Base-by-base conservation (phyloP, 192 early-diverging fungal species). In the Coemansia erecta region DNA sequence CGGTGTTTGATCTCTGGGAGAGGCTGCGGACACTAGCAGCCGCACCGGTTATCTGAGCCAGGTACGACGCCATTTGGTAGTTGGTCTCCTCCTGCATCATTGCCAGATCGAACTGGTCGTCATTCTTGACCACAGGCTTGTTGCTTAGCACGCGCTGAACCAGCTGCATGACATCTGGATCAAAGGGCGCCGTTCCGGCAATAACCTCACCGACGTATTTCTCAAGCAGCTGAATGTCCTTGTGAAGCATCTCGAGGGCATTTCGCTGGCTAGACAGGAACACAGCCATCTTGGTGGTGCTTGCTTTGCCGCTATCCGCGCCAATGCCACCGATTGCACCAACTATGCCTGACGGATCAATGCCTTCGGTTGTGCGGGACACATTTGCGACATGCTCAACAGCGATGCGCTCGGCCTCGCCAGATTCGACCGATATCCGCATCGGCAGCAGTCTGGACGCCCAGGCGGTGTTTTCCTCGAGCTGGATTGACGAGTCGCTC, bases 391-490 rank as follows among this genome's bases (percentile, higher is more conserved):
- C 67, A 43, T 80, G 77, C 53, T 80, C 77, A 2, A 72, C 60
- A 5, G 77, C 77, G 8, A 80, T 58, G 13, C 77, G 77, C 63
- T 80, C 77, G 0, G 77, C 77, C 58, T 80, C 77, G 53, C 77
- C 77, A 17, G 77, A 72, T 48, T 80, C 70, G 11, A 80, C 63
- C 7, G 59, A 41, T 11, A 73, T 44, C 13, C 53, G 58, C 55
- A 80, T 11, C 6, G 77, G 70, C 7, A 58, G 63, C 14, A 80
- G 60, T 33, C 37, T 60, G 44, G 70, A 73, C n/a, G 71, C 77
- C 77, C 66, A 70, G 17, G 56, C 57, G 0, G 35, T 52, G 15
- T 28, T 31, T 15, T 47, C 35, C 15, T 65, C 60, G 0, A 56
- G 56, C 21, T 37, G n/a, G 17, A 41, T 44, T 23, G 23, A 31